Evolutionary conservation across 1,284 basidiomycete species (phyloP), one percentile per base, ranked within the genome.

Genomic region (Sutorius eximius): DNA sequence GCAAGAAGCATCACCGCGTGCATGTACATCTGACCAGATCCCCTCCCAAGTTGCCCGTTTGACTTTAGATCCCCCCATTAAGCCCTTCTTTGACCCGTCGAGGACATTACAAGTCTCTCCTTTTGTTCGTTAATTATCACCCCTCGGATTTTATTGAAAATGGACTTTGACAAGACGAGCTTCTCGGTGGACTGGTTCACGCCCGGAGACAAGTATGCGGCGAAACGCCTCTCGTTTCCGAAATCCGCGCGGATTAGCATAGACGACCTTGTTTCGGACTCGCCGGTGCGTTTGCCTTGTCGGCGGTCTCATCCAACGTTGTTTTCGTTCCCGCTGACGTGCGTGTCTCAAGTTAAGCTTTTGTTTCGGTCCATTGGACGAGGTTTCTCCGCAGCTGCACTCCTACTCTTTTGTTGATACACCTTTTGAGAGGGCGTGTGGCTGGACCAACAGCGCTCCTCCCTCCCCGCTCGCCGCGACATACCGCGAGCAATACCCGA

Each of bases 131-230:
- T 45, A 48, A 51, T 46, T 32, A 27, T 29, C 27, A 33, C 18
- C 16, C 43, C 41, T 33, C 30, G 18, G 43, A 27, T 27, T 48
- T 49, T 48, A 41, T 55, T 49, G 42, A 43, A 44, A 40, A 69
- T 69, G 70, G 70, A 71, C 43, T 70, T 69, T 53, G 69, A 59
- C 57, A 69, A 65, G 55, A 66, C 70, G 3, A 70, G 59, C n/a
- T 66, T 72, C 45, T 67, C 62, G 11, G 66, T 69, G 11, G 67
- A 69, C 45, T 71, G 66, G 58, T 71, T 59, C 48, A 66, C 62
- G 16, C 62, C 67, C 7, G 64, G 67, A n/a, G 69, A 69, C 51
- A 64, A 49, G 45, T 63, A 50, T 40, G 49, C 51, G 7, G 57
- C 59, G 34, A 61, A 67, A 33, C 71, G 69, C 13, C 57, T 71